Evolutionary conservation across 352 stramenopile species (phyloP), one percentile per base, ranked within the genome.

Genomic region (Pythium aquatile): DNA sequence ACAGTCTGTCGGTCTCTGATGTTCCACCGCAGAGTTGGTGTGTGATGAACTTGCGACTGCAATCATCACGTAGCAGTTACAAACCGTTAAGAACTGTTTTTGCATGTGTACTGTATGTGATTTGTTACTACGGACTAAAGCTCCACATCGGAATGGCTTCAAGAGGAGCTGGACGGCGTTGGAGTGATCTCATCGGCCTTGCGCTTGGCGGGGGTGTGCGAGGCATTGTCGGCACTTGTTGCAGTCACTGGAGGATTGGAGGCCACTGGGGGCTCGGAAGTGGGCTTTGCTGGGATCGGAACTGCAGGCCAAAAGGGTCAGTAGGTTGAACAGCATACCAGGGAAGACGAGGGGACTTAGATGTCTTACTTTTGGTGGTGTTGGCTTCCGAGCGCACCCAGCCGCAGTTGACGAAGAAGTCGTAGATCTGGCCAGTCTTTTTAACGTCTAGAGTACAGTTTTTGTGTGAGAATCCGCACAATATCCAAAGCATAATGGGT

Each of bases 381-480:
- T 73, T 75, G 17, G 62, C 76, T 53, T 92, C 83, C 2, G 78
- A 81, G 53, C 85, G 79, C 20, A 97, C 87, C 87, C 87, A 97
- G 46, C 88, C 88, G 35, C 87, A 94, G 60, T 90, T 87, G 54
- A 97, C 83, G 58, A 96, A 95, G 60, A 97, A 97, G 44, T 97
- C 89, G 67, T 93, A 97, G 48, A 96, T 81, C 58, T 94, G 78
- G 33, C 87, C 83, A 11, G 83, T 92, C 58, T 94, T 93, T 69
- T 83, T 88, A 49, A 87, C 87, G 59, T 94, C 81, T 92, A 68
- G n/a, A 26, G 44, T 4, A 46, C 5, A 11, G 53, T n/a, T 20
- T 20, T 47, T 14, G 11, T 40, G 44, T 40, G 44, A 42, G 28
- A 42, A n/a, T 30, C 6, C 35, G 14, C 2, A 14, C 35, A 16